Evolutionary conservation across 768 basidiomycete species (phyloP).

Genomic region (Chalciporus chontae): DNA sequence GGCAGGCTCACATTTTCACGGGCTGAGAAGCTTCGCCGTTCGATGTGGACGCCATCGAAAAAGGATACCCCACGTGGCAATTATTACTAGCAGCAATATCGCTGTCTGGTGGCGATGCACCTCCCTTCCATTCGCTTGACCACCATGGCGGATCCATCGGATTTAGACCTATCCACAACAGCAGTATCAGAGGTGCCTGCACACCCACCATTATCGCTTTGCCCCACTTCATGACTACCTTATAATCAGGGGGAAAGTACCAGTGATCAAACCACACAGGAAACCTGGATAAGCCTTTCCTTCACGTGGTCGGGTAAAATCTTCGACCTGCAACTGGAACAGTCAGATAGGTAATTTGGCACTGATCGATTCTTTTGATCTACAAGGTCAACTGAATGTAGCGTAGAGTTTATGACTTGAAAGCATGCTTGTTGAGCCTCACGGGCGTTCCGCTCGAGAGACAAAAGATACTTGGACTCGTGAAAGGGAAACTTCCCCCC

Average conservation of each 20-base stretch:
- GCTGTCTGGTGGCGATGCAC: neutral
- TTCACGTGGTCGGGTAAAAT: conserved; percentile 73
- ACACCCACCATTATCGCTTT: neutral
- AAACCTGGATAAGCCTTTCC: conserved; percentile 55
- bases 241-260: neutral
- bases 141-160: neutral
- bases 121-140: neutral
- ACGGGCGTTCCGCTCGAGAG: conserved; percentile 81
- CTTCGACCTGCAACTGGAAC: conserved; percentile 64
- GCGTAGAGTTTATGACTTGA: conserved; percentile 76
- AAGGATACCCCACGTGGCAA: conserved; percentile 5
- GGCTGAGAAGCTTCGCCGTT: conserved; percentile 7
- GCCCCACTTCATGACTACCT: neutral
- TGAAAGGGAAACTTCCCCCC: conserved; percentile 76
- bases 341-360: conserved; percentile 63
- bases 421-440: conserved; percentile 57
- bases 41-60: conserved; percentile 23
- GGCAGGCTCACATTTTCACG: conserved; percentile 32
- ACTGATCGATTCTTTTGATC: neutral
- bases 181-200: conserved; percentile 2
- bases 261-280: neutral
- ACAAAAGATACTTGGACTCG: conserved; percentile 84
- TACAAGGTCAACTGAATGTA: neutral
- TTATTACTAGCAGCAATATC: neutral
- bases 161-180: neutral